Percentiles rank a stretch among this genome's conserved stretches.
Conservation (phyloP, 2,329 filamentous ascomycete genomes). For the Trichoderma gracile region DNA sequence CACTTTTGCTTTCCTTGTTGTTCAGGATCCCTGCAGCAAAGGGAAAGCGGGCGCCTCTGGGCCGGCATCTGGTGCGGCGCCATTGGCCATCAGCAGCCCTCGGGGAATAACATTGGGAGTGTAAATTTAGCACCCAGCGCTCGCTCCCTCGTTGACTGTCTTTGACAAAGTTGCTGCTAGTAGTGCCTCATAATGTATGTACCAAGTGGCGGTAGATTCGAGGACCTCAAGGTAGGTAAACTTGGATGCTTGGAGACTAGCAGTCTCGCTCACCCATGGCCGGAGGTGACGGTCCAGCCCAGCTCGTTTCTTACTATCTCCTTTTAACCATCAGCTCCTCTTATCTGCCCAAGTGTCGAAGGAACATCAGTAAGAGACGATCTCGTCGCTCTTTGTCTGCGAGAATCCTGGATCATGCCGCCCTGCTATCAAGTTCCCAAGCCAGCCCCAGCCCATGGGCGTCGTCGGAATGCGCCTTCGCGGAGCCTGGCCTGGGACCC, state of each 20-base stretch:
- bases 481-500: conserved; percentile 22
- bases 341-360: not conserved
- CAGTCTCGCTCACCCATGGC: conserved; percentile 2
- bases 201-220: too few species aligned
- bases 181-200: too few species aligned
- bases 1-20: conserved; percentile 23
- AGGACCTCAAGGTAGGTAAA: too few species aligned
- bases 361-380: not conserved
- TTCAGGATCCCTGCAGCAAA: conserved; percentile 32
- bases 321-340: not conserved
- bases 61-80: conserved; percentile 18
- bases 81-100: conserved; percentile 28
- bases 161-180: too few species aligned
- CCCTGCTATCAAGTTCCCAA: not conserved
- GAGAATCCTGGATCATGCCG: not conserved
- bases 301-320: not conserved
- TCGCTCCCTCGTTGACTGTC: not conserved
- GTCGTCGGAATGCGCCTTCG: conserved; percentile 25
- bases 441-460: conserved; percentile 7
- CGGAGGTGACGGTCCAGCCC: not conserved
- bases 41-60: conserved; percentile 26
- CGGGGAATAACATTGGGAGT: conserved; percentile 16
- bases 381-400: not conserved
- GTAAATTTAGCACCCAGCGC: conserved; percentile 11
- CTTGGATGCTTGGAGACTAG: conserved; percentile 15